Conservation (phyloP, 2,329 filamentous ascomycete genomes). For the Colletotrichum sp. region DNA sequence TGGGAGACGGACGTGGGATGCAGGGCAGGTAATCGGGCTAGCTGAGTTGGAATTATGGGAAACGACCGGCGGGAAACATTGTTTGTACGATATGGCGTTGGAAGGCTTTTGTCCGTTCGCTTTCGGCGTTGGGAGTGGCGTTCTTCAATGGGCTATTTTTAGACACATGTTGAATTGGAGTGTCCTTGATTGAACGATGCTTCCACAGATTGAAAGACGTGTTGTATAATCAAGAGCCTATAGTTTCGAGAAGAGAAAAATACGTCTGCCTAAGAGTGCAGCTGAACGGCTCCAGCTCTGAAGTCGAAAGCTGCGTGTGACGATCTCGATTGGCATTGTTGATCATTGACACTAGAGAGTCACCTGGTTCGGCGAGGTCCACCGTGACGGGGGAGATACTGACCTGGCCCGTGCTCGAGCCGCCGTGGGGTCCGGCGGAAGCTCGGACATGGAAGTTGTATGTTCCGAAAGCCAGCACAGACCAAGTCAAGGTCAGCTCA, state of each 20-base stretch:
- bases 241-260: not conserved
- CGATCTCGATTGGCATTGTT: not conserved
- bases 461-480: not conserved
- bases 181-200: not conserved
- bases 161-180: not conserved
- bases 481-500: not conserved
- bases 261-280: not conserved
- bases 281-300: not conserved
- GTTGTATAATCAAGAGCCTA: not conserved
- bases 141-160: not conserved
- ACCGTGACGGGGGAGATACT: not conserved
- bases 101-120: not conserved
- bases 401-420: not conserved
- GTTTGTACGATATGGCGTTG: not conserved
- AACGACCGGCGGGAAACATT: not conserved
- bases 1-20: not conserved
- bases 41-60: not conserved
- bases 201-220: not conserved
- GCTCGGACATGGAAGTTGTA: not conserved
- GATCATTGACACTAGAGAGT: not conserved
- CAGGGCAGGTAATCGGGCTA: not conserved
- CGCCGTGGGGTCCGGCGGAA: not conserved
- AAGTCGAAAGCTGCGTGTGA: not conserved
- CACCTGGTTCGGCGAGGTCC: not conserved
- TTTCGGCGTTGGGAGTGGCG: not conserved